Percentiles rank a stretch among this genome's conserved stretches.
Conservation (phyloP, 495 filamentous ascomycete genomes). For the Umbilicaria muhlenbergii region DNA sequence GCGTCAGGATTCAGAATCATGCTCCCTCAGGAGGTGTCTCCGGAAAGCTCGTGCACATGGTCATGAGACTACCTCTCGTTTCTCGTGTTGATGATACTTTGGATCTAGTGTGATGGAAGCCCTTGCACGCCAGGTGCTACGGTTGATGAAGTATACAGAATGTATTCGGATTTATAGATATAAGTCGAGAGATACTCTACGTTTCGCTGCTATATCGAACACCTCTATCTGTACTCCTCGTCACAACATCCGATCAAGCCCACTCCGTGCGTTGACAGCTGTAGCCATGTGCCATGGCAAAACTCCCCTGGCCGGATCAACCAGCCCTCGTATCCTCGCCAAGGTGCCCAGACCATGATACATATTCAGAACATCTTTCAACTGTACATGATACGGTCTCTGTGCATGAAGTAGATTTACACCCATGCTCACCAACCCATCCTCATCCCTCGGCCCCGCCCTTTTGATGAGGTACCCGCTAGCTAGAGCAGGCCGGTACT, state of each 20-base stretch:
- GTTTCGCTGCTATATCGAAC: too few relatives aligned
- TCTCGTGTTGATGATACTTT: too few relatives aligned
- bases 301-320: slow-evolving; percentile 42
- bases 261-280: slow-evolving; percentile 51
- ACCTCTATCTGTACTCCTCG: too few relatives aligned
- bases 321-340: slow-evolving; percentile 51
- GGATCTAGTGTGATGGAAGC: too few relatives aligned
- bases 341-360: slow-evolving; percentile 64
- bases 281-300: slow-evolving; percentile 78
- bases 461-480: slow-evolving; percentile 70
- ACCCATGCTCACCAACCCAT: slow-evolving; percentile 45
- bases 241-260: slow-evolving; percentile 40
- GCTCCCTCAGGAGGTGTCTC: too few relatives aligned
- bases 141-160: too few relatives aligned
- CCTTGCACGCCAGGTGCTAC: too few relatives aligned
- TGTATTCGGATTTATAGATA: too few relatives aligned
- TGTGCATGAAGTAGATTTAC: slow-evolving; percentile 46
- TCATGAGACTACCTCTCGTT: too few relatives aligned
- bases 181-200: too few relatives aligned
- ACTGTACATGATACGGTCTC: slow-evolving; percentile 38
- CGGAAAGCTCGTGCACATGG: too few relatives aligned
- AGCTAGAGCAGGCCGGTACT: slow-evolving; percentile 47
- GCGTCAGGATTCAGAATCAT: too few relatives aligned
- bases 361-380: slow-evolving; percentile 58
- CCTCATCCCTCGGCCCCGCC: slow-evolving; percentile 41